These are phyloP conservation scores for Xylaria sp. DNA, from an alignment of 2,329 filamentous ascomycete genomes.

Conservation along the genomic window DNA sequence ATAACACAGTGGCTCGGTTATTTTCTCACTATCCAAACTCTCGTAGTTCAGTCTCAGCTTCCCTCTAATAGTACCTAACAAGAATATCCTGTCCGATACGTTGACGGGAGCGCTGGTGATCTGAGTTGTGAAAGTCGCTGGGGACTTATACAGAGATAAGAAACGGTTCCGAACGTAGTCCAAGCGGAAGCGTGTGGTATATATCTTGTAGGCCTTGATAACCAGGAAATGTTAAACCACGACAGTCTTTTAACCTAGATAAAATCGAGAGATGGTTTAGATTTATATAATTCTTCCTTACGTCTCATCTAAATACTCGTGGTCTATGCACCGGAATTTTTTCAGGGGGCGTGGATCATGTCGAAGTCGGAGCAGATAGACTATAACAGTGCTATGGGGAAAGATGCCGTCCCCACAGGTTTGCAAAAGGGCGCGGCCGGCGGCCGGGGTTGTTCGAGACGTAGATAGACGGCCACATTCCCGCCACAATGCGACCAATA, in stretches of 20 bases:
- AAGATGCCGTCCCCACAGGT: constrained; percentile 16
- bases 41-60: background rate
- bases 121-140: background rate
- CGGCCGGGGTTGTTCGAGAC: constrained; percentile 7
- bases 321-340: background rate
- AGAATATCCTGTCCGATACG: background rate
- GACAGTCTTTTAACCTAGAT: background rate
- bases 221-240: background rate
- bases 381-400: background rate
- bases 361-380: background rate
- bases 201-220: background rate
- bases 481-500: constrained; percentile 1
- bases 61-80: background rate
- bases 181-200: background rate
- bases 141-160: background rate
- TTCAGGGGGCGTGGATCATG: background rate
- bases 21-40: background rate
- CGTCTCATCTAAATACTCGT: background rate
- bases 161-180: constrained; percentile 8
- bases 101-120: background rate
- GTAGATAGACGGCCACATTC: constrained; percentile 3
- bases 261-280: background rate
- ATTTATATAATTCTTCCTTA: background rate
- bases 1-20: background rate
- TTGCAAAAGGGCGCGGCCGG: constrained; percentile 26